Evolutionary conservation across 768 basidiomycete genomes (phyloP), one percentile per base, ranked within the genome.

Genomic region (Strobilomyces dryophilus): DNA sequence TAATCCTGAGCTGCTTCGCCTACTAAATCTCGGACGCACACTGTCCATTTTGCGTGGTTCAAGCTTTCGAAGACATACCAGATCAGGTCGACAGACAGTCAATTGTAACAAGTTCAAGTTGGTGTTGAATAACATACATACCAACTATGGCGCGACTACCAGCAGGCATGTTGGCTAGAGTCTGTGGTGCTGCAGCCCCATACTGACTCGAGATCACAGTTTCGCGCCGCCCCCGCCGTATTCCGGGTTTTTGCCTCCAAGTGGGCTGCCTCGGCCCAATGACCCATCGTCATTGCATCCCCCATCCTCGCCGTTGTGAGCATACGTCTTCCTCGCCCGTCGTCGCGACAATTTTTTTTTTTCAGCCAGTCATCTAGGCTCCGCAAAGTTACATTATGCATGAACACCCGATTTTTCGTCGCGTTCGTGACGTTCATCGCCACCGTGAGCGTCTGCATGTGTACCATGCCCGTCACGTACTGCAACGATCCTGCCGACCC

Each of bases 401-500:
- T 11, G 9, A 39, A 32, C 5, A 34, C 37, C 12, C 54, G 39
- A 5, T 12, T 8, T 1, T 49, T 57, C n/a, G 39, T 41, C 8
- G 47, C 21, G 2, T 0, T 59, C 4, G 1, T 58, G 37, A 53
- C 49, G 14, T 51, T 57, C 7, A 18, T 55, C 15, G 0, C 53
- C 27, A 29, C 53, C 1, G 2, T 53, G 9, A 18, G 47, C 18
- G 5, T 63, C 26, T 59, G 49, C 40, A 31, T 39, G 29, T 36
- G 3, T n/a, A 48, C 29, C 15, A 53, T 62, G 50, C 52, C 56
- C 15, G 8, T 60, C 17, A 59, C 53, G 4, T 56, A 53, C 21
- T 64, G 57, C 36, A 59, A 67, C 14, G 54, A 64, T 41, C 59
- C 62, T 9, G 40, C 26, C 0, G 56, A 63, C 45, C 58, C 59